phyloP scores from a whole-genome alignment of 352 stramenopile genomes.

The Phytophthora litchii region DNA sequence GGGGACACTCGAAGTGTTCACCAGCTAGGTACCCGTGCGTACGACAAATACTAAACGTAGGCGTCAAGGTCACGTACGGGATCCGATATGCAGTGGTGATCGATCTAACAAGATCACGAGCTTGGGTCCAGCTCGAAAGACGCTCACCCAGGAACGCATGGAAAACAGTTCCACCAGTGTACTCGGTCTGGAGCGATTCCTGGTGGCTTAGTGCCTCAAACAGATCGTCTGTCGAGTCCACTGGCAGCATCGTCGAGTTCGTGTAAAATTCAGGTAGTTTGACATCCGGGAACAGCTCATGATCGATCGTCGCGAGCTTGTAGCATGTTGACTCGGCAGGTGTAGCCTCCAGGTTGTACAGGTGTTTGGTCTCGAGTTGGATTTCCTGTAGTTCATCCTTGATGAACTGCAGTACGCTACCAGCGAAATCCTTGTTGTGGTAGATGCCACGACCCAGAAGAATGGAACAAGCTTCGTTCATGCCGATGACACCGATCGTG shows the following conservation, averaged over 20 bases:
- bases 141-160: conserved; percentile 38
- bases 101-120: conserved; percentile 29
- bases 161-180: conserved; percentile 39
- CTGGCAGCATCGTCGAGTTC: conserved; percentile 40
- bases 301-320: conserved; percentile 36
- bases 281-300: conserved; percentile 27
- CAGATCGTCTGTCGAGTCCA: conserved; percentile 36
- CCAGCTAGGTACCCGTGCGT: conserved; percentile 34
- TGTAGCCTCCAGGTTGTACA: conserved; percentile 42
- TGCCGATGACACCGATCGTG: conserved; percentile 38
- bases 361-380: conserved; percentile 37
- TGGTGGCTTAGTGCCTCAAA: conserved; percentile 35
- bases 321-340: conserved; percentile 41
- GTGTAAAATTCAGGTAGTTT: conserved; percentile 38
- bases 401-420: conserved; percentile 34
- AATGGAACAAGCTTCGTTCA: conserved; percentile 37
- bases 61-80: conserved; percentile 37
- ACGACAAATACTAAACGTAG: conserved; percentile 37
- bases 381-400: conserved; percentile 38
- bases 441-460: conserved; percentile 35
- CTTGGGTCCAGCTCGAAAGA: conserved; percentile 38
- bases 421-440: conserved; percentile 40
- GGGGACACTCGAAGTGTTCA: conserved; percentile 37
- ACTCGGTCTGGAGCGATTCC: conserved; percentile 40
- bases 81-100: conserved; percentile 37